Percentiles rank a stretch among this genome's conserved stretches.
phyloP scores from a whole-genome alignment of 345 rosid species.

The Populus nigra region DNA sequence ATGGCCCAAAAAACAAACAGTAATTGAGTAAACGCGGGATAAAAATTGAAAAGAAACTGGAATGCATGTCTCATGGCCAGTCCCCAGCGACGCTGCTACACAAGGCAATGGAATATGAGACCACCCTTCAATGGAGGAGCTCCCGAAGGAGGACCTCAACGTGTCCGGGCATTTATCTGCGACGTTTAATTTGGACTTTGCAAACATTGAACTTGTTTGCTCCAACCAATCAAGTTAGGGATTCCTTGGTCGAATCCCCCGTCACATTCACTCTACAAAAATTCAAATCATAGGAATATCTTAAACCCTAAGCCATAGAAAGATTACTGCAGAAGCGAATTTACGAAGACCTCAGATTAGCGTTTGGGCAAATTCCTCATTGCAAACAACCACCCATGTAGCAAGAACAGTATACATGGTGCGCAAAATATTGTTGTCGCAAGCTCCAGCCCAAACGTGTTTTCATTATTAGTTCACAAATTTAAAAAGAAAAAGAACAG shows the following conservation, averaged over 20 bases:
- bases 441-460: conserved; percentile 18
- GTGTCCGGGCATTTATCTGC: background rate
- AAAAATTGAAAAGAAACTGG: too few species aligned
- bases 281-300: background rate
- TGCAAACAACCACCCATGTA: conserved; percentile 12
- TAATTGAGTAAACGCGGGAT: too few species aligned
- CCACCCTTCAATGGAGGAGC: background rate
- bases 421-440: conserved; percentile 22
- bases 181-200: background rate
- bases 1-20: background rate
- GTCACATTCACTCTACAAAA: background rate
- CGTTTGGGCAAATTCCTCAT: conserved; percentile 31
- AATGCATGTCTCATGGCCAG: background rate
- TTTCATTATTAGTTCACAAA: conserved; percentile 2
- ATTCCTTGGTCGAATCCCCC: background rate
- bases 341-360: conserved; percentile 24
- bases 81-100: background rate
- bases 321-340: background rate
- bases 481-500: too few species aligned
- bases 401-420: background rate
- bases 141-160: background rate
- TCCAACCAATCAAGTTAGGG: background rate
- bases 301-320: background rate
- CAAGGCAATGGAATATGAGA: conserved; percentile 3
- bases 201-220: background rate